Evolutionary conservation across 176 grass and related monocot species (phyloP), one percentile per base, ranked within the genome.

Genomic region (Leersia perrieri): DNA sequence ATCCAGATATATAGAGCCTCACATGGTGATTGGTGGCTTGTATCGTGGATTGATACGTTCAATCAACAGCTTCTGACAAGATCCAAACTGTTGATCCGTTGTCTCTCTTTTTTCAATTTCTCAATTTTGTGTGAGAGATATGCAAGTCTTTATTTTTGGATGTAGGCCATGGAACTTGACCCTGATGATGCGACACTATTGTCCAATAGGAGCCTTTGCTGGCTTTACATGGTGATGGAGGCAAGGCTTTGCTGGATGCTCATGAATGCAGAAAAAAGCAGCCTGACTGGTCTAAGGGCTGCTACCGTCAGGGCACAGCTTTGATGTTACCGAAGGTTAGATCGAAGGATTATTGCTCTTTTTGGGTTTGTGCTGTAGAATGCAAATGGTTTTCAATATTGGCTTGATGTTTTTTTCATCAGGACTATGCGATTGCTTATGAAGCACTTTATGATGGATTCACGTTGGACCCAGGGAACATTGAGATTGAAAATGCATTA

Each of bases 271-370:
- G 26, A 69, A 86, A 67, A 9, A 63, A 35, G 28, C 70, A 41
- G 34, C 79, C 84, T 55, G 68, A 79, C 8, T 87, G 88, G 84
- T 64, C 82, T 22, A 85, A 89, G 80, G 81, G 42, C 44, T 67
- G 35, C 61, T 83, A 75, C 47, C 28, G 72, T 72, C 32, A 83
- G 44, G 38, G 72, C 44, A 67, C 51, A 68, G 72, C 81, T 40
- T 62, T 75, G n/a, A 39, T 57, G 62, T 83, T 14, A 75, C 72
- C 68, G 32, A 75, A 83, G 81, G 81, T 83, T 53, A 15, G 32
- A 79, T 33, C 75, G 75, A 39, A 45, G 15, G 42, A 4, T 15
- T 45, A 44, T 45, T 45, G 11, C 11, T 86, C n/a, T 75, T 51
- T 8, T 11, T 2, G 42, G 65, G 34, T 67, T 25, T 25, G 11